phyloP scores from a whole-genome alignment of 1,139 yeast species.

The Candida sanyaensis region DNA sequence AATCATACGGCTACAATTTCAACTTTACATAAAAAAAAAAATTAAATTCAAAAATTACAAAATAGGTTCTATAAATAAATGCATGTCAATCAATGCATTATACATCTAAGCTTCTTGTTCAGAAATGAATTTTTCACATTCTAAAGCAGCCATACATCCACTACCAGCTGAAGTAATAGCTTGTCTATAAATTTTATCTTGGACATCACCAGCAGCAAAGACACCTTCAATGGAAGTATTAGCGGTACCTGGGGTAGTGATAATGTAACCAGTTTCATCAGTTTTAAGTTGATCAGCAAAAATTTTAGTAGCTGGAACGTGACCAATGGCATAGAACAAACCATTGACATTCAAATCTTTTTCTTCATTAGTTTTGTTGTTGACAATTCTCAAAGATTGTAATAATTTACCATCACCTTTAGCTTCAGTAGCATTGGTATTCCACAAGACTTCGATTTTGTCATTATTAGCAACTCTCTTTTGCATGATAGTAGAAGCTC shows the following conservation, averaged over 20 bases:
- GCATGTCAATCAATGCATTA: neutral
- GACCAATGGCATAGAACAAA: constrained; percentile 97
- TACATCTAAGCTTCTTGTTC: constrained; percentile 51
- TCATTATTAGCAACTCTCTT: constrained; percentile 82
- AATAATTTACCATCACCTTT: constrained; percentile 88
- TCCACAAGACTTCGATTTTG: constrained; percentile 86
- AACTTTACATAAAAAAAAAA: neutral
- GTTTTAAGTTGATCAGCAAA: constrained; percentile 78
- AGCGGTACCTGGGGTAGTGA: constrained; percentile 87
- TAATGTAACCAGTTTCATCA: constrained; percentile 85
- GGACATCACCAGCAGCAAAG: constrained; percentile 99
- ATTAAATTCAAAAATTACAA: neutral
- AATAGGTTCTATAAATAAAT: constrained; percentile 1
- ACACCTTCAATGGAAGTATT: constrained; percentile 88
- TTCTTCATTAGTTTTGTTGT: constrained; percentile 70
- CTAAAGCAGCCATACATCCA: constrained; percentile 99
- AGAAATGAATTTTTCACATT: constrained; percentile 81
- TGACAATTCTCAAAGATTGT: constrained; percentile 58
- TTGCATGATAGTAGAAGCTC: constrained; percentile 97
- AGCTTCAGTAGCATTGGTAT: constrained; percentile 85
- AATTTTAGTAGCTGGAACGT: constrained; percentile 85
- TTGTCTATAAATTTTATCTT: constrained; percentile 95
- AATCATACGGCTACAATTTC: neutral
- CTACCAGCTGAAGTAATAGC: constrained; percentile 99
- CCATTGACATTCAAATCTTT: constrained; percentile 81